Evolutionary conservation across 23 red algal species (phyloP).

Genomic region (Gracilariopsis chorda): DNA sequence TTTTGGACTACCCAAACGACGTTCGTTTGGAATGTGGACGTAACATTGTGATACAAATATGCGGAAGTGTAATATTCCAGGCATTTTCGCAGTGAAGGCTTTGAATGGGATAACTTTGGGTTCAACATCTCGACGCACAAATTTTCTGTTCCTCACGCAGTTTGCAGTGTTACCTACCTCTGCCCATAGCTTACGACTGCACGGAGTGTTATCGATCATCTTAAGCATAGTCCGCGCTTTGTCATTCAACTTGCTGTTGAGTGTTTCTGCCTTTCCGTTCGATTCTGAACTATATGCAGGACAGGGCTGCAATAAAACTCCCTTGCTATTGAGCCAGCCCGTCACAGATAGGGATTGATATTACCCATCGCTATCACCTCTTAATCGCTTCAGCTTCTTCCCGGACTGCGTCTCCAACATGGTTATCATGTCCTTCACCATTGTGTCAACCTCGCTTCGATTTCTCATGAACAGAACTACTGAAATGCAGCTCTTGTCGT

Average conservation of each 20-base stretch:
- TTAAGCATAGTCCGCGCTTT: slow-evolving; percentile 5
- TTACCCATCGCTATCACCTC: background rate
- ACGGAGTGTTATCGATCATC: background rate
- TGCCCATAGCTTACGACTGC: background rate
- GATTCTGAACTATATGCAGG: slow-evolving; percentile 11
- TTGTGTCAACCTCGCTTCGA: background rate
- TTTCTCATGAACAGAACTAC: background rate
- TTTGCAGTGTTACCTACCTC: background rate
- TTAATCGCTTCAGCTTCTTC: background rate
- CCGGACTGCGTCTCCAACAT: background rate
- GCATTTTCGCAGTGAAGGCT: too few relatives aligned
- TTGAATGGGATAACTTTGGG: too few relatives aligned
- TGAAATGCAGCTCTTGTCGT: background rate
- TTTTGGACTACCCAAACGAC: background rate
- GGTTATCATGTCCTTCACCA: background rate
- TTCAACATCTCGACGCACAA: too few relatives aligned
- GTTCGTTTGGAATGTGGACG: background rate
- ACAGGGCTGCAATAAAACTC: background rate
- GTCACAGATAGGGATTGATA: too few relatives aligned
- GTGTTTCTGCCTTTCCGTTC: slow-evolving; percentile 25
- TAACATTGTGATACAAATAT: background rate
- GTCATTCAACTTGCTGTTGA: slow-evolving; percentile 41
- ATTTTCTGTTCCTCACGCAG: too few relatives aligned
- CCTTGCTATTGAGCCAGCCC: too few relatives aligned
- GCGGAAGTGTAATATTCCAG: too few relatives aligned